These are phyloP conservation scores for Paspalum notatum DNA, from an alignment of 176 grass and related monocot genomes.

Conservation along the genomic window DNA sequence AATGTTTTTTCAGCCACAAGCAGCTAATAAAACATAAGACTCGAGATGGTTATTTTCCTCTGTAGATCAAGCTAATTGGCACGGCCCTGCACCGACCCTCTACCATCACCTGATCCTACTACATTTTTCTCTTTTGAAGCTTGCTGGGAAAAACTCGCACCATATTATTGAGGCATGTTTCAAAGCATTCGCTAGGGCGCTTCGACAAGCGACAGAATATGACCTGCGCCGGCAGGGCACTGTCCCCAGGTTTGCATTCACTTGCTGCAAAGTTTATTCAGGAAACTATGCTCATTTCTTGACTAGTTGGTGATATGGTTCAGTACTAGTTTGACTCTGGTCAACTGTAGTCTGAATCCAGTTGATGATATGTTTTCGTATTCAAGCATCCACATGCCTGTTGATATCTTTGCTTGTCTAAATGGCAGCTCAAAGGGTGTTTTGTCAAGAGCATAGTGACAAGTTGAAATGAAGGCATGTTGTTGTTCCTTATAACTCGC, in stretches of 20 bases:
- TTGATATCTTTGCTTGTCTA: background rate
- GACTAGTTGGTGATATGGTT: background rate
- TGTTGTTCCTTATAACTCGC: background rate
- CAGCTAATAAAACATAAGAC: background rate
- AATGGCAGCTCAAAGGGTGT: slow-evolving; percentile 86
- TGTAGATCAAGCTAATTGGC: background rate
- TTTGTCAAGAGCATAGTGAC: slow-evolving; percentile 69
- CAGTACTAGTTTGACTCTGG: too few relatives aligned
- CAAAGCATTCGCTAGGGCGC: slow-evolving; percentile 95
- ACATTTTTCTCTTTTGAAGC: slow-evolving; percentile 46
- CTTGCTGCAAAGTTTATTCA: slow-evolving; percentile 23
- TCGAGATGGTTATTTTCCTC: background rate
- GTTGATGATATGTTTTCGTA: background rate
- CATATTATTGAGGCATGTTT: slow-evolving; percentile 93
- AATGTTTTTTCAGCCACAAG: background rate
- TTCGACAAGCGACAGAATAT: slow-evolving; percentile 90
- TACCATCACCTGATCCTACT: background rate
- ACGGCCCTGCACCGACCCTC: background rate
- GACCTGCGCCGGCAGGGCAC: slow-evolving; percentile 75
- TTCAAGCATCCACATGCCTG: background rate
- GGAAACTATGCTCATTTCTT: background rate
- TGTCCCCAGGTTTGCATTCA: slow-evolving; percentile 70
- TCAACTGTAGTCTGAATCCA: too few relatives aligned
- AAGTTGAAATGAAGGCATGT: background rate
- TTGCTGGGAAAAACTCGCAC: slow-evolving; percentile 88